Evolutionary conservation across 2,329 filamentous ascomycete species (phyloP).

Genomic region (Aspergillus piperis): DNA sequence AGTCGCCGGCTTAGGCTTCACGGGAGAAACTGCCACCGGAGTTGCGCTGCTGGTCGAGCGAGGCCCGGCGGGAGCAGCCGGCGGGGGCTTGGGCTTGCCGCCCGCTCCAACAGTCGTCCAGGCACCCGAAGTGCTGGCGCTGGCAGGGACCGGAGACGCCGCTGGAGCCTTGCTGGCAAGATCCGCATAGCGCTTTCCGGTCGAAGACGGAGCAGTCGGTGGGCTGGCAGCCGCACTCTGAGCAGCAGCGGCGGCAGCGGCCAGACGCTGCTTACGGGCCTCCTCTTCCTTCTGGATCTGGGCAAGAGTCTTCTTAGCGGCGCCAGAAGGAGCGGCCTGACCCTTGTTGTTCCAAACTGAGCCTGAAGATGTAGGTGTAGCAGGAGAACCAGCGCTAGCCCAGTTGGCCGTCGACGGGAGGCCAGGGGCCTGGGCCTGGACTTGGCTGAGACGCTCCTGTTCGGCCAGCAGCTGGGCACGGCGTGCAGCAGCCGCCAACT

Average conservation of each 20-base stretch:
- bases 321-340: constrained; percentile 40
- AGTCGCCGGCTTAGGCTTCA: constrained; percentile 57
- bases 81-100: constrained; percentile 81
- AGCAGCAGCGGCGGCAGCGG: constrained; percentile 48
- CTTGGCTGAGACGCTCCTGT: constrained; percentile 69
- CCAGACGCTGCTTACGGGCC: constrained; percentile 75
- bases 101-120: constrained; percentile 96
- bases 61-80: constrained; percentile 46
- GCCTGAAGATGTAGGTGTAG: constrained; percentile 56
- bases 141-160: constrained; percentile 42
- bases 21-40: constrained; percentile 38
- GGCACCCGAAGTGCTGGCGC: constrained; percentile 53
- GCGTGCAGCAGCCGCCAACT: constrained; percentile 73
- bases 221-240: constrained; percentile 51
- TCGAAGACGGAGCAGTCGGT: constrained; percentile 40
- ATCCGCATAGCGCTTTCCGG: constrained; percentile 89
- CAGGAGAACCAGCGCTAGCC: constrained; percentile 73
- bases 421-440: constrained; percentile 70
- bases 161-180: constrained; percentile 75
- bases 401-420: constrained; percentile 87
- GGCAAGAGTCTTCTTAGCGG: constrained; percentile 81
- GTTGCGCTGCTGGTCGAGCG: constrained; percentile 52
- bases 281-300: constrained; percentile 98
- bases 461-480: constrained; percentile 69
- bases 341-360: constrained; percentile 56